Conservation (phyloP, 1,284 basidiomycete species). For the Sanghuangporus weigelae region DNA sequence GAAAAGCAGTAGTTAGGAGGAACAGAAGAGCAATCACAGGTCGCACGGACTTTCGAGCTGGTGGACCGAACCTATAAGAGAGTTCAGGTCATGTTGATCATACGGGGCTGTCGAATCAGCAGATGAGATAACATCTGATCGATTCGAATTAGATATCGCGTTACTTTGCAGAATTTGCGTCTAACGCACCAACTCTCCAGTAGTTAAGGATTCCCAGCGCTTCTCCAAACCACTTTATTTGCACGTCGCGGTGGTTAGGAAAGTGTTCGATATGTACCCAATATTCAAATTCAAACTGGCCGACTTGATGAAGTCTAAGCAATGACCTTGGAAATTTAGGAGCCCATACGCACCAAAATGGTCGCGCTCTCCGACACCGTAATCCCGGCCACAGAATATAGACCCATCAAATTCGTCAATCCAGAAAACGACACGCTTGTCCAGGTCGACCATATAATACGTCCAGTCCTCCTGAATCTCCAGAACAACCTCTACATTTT, state of each 20-base stretch:
- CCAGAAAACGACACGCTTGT: slow-evolving; percentile 6
- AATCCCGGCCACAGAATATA: background rate
- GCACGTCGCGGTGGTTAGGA: slow-evolving; percentile 1
- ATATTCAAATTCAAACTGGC: slow-evolving; percentile 4
- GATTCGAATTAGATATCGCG: background rate
- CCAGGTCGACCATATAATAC: slow-evolving; percentile 11
- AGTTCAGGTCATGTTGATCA: background rate
- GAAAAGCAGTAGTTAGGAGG: background rate
- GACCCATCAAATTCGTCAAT: slow-evolving; percentile 2
- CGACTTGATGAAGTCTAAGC: background rate
- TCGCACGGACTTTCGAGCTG: background rate
- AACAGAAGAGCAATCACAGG: background rate
- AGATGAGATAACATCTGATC: slow-evolving; percentile 10
- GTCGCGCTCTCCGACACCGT: background rate
- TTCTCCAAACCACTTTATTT: background rate
- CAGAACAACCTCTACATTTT: slow-evolving; percentile 4
- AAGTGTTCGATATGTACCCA: slow-evolving; percentile 13
- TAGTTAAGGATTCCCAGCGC: slow-evolving; percentile 5
- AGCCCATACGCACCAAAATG: slow-evolving; percentile 1
- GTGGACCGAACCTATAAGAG: slow-evolving; percentile 1
- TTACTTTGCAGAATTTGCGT: background rate
- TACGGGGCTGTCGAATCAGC: slow-evolving; percentile 6
- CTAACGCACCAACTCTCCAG: slow-evolving; percentile 6
- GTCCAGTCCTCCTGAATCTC: slow-evolving; percentile 5
- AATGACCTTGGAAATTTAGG: background rate